Evolutionary conservation across 257 asterid genomes (phyloP), one percentile per base, ranked within the genome.

Genomic region (Ligustrum vulgare): DNA sequence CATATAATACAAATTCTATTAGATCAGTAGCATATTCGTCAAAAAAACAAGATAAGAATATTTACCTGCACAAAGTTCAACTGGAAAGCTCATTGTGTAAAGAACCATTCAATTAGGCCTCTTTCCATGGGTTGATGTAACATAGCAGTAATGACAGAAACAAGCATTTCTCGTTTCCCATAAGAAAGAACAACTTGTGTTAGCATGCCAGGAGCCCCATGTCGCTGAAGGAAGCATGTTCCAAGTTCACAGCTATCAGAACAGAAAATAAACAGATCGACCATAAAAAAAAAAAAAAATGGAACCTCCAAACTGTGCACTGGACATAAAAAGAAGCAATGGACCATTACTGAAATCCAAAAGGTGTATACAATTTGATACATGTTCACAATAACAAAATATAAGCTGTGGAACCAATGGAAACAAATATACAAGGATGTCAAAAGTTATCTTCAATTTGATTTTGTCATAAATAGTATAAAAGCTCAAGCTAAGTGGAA

Each of bases 241-340:
- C 67, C 18, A 18, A 6, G 62, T 51, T 51, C 62, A 16, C 25
- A 51, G 62, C 6, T 18, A 51, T 51, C 62, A 51, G 7, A n/a
- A 45, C 2, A 51, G 62, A 16, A 51, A 70, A 69, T 56, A 16
- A 35, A 28, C 64, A 43, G 41, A 51, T 51, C 63, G 0, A 43
- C 20, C 15, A n/a, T n/a, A 32, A 36, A 37, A 63, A 73, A 75
- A 45, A 71, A n/a, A n/a, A n/a, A n/a, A n/a, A n/a, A n/a, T n/a
- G n/a, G 15, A 7, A n/a, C 31, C 31, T 51, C 25, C 62, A 3
- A 51, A n/a, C 25, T 1, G 25, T 51, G 6, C 22, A 3, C 6
- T 9, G 62, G 23, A n/a, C 62, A 51, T 51, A 2, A 11, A 51
- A 51, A 51, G 62, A 51, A 51, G 62, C 62, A 51, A 18, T 16